These are phyloP conservation scores for Zopfia rhizophila DNA, from an alignment of 2,329 filamentous ascomycete genomes.

Conservation along the genomic window DNA sequence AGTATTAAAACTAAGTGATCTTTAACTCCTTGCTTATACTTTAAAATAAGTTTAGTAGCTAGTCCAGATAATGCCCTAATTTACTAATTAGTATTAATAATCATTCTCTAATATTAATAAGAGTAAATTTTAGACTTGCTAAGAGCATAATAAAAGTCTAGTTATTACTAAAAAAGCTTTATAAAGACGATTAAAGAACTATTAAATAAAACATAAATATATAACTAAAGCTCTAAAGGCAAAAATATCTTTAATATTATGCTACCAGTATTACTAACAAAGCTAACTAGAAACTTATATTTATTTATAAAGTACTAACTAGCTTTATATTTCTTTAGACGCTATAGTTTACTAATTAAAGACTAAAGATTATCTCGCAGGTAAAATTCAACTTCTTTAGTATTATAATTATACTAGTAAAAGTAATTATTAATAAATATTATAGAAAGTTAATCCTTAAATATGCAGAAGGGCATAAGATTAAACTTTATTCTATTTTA, in stretches of 20 bases:
- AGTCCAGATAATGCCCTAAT: conserved; percentile 39
- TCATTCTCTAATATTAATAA: conserved; percentile 36
- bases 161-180: conserved; percentile 24
- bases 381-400: conserved; percentile 23
- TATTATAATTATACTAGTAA: conserved; percentile 38
- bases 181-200: conserved; percentile 18
- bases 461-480: conserved; percentile 47
- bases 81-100: conserved; percentile 34
- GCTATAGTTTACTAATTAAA: conserved; percentile 18
- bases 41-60: conserved; percentile 34
- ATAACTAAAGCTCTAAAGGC: conserved; percentile 24
- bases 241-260: conserved; percentile 25
- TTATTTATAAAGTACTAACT: conserved; percentile 29
- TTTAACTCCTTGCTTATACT: conserved; percentile 8
- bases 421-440: conserved; percentile 31
- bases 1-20: conserved; percentile 53
- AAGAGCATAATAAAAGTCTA: conserved; percentile 22
- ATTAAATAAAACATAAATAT: conserved; percentile 32
- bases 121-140: conserved; percentile 27
- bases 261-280: conserved; percentile 18
- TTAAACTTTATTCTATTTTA: conserved; percentile 22
- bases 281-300: conserved; percentile 12
- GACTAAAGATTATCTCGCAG: conserved; percentile 22
- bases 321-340: conserved; percentile 17
- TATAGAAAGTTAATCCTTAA: conserved; percentile 45